Conservation (phyloP, 2,329 filamentous ascomycete species). For the Blumeria graminis region DNA sequence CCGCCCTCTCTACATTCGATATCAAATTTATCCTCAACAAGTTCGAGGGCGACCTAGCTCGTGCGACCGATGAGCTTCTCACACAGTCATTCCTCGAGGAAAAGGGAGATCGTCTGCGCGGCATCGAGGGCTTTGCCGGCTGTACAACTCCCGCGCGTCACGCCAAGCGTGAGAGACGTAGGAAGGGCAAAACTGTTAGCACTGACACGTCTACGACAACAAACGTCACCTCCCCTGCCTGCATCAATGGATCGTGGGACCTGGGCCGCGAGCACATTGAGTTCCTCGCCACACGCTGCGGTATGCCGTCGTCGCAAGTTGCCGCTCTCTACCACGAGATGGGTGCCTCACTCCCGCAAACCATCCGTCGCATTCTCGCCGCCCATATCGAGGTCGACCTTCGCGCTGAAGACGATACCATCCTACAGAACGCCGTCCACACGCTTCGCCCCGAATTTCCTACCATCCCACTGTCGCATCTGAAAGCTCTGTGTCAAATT, state of each 20-base stretch:
- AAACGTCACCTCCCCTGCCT: neutral
- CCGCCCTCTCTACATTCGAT: slow-evolving; percentile 38
- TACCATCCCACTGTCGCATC: slow-evolving; percentile 21
- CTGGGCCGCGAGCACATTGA: slow-evolving; percentile 30
- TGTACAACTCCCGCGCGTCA: slow-evolving; percentile 18
- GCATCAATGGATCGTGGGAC: slow-evolving; percentile 26
- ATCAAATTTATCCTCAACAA: slow-evolving; percentile 44
- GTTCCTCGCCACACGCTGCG: slow-evolving; percentile 29
- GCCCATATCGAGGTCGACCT: slow-evolving; percentile 9
- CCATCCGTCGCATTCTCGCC: slow-evolving; percentile 25
- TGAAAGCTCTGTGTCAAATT: slow-evolving; percentile 28
- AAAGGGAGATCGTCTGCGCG: slow-evolving; percentile 36
- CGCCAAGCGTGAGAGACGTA: slow-evolving; percentile 19
- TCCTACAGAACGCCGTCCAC: slow-evolving; percentile 23
- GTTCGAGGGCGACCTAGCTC: slow-evolving; percentile 38
- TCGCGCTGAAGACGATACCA: slow-evolving; percentile 21
- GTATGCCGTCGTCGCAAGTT: slow-evolving; percentile 23
- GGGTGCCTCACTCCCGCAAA: slow-evolving; percentile 27
- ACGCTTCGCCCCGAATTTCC: slow-evolving; percentile 31
- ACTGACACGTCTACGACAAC: slow-evolving; percentile 12
- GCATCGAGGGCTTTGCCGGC: slow-evolving; percentile 60
- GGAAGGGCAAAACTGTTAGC: slow-evolving; percentile 14
- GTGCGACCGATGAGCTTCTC: slow-evolving; percentile 56
- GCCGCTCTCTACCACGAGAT: slow-evolving; percentile 35
- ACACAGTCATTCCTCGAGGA: slow-evolving; percentile 58